Evolutionary conservation across 768 basidiomycete species (phyloP), one percentile per base, ranked within the genome.

Genomic region (Panaeolus cyanescens): DNA sequence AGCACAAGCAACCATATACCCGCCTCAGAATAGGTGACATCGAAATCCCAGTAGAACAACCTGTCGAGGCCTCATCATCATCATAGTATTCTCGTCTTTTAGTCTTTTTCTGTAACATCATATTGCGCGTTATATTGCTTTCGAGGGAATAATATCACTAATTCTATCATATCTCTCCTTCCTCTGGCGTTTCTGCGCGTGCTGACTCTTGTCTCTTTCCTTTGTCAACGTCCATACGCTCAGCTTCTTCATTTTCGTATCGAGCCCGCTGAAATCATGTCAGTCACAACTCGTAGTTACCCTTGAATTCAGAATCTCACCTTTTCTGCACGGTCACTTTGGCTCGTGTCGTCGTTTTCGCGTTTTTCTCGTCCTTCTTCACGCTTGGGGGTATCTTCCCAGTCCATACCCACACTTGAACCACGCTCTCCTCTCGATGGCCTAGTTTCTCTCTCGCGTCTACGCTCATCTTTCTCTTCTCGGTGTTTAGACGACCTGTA

Each of bases 1-100:
- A 87, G 72, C 90, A 94, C 75, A 99, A 98, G 75, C 94, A 95
- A 72, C 91, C 90, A 2, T 99, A 92, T 79, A 99, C 96, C n/a
- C 86, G 95, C 71, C 83, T 99, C 61, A 84, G 96, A 56, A 91
- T 99, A 65, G 95, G 95, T 19, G 83, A 89, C 50, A 95, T 99
- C 65, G 79, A 83, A 54, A 74, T 84, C 66, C 72, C 70, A 40
- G 61, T 64, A 12, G 64, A 61, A 61, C 71, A 60, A 28, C 60
- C 68, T 31, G 36, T 61, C 25, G 45, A 59, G 30, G 19, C 69
- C 63, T n/a, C 62, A 40, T 62, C 65, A 28, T 63, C 68, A 33
- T 67, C 71, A 63, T 72, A 70, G 64, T 67, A 62, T 65, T 68
- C 39, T 32, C 45, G 50, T 13, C 22, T 15, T 25, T 59, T 32